Base-by-base conservation (phyloP, 1,284 basidiomycete species). In the Fomes fomentarius region DNA sequence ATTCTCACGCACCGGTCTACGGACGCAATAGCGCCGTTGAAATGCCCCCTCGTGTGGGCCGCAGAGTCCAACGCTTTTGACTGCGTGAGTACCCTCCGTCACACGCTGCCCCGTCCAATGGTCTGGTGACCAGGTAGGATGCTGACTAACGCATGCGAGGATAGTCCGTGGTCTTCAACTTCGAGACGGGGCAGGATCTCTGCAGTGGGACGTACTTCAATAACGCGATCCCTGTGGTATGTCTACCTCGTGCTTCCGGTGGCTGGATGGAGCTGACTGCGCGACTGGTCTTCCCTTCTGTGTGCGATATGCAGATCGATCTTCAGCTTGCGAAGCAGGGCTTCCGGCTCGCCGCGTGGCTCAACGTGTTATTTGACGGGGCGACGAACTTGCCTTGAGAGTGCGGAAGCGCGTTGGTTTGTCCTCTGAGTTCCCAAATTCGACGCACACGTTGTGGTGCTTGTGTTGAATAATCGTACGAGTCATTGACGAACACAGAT, bases 241-340 rank as follows among this genome's bases (percentile, higher is more conserved):
- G 6, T 15, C 50, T 25, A 10, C 9, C 15, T 11, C 9, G 10
- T n/a, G 12, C 33, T 12, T 15, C 12, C 14, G 15, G 15, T 14
- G 41, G 7, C 40, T 21, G 19, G 0, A 40, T 25, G 15, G n/a
- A n/a, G 40, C 26, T n/a, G 56, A n/a, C 35, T 4, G 4, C n/a
- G 9, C 8, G 15, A 2, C 2, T n/a, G 14, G 35, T 17, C 19
- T 24, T 24, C 11, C 21, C n/a, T 7, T 35, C 22, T 30, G 31
- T 25, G 26, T 24, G 33, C 5, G 22, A 12, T n/a, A 15, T 35
- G 41, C 60, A 81, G 78, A 80, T 83, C 53, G 78, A 83, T 56
- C 56, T 71, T 22, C 81, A 83, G 62, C 73, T 83, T 25, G 80
- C 81, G 10, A 82, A 82, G 63, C 76, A 78, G 62, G 80, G 79